phyloP scores from a whole-genome alignment of 1,139 yeast genomes.

The Magnusiomyces tetraspermus region DNA sequence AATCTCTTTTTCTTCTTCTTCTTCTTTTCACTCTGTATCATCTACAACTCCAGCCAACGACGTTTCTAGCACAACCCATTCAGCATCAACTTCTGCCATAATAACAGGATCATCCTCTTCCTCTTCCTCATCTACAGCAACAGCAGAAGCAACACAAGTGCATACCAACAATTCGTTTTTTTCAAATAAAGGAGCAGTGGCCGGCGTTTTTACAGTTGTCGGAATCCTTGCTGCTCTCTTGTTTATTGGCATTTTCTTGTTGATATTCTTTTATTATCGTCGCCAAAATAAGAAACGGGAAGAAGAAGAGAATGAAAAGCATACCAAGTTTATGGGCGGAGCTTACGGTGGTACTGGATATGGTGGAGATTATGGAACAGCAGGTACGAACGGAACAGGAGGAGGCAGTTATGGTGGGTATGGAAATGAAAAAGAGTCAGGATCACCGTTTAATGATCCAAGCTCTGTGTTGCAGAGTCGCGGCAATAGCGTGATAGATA shows the following conservation, averaged over 20 bases:
- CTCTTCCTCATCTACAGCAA: slow-evolving; percentile 28
- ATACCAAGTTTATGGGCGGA: no score
- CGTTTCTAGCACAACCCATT: slow-evolving; percentile 1
- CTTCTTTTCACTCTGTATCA: slow-evolving; percentile 10
- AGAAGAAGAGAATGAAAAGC: slow-evolving; percentile 19
- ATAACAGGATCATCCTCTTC: slow-evolving; percentile 29
- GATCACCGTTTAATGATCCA: neutral
- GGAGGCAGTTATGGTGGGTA: no score
- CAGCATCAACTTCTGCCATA: slow-evolving; percentile 24
- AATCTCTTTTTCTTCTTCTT: slow-evolving; percentile 6
- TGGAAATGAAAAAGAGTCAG: neutral
- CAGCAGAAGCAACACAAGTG: slow-evolving; percentile 7
- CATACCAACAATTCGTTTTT: slow-evolving; percentile 33
- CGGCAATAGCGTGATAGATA: neutral
- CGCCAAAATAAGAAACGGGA: slow-evolving; percentile 12
- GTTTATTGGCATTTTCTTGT: slow-evolving; percentile 24
- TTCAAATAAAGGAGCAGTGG: slow-evolving; percentile 54
- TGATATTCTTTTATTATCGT: slow-evolving; percentile 23
- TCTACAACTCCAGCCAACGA: slow-evolving; percentile 15
- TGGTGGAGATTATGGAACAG: slow-evolving; percentile 11
- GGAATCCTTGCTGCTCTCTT: slow-evolving; percentile 45
- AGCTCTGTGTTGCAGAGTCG: neutral
- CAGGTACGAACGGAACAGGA: neutral
- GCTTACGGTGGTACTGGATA: slow-evolving; percentile 13
- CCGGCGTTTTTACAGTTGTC: slow-evolving; percentile 64